Evolutionary conservation across 768 basidiomycete genomes (phyloP).

Genomic region (Lactifluus pinguis): DNA sequence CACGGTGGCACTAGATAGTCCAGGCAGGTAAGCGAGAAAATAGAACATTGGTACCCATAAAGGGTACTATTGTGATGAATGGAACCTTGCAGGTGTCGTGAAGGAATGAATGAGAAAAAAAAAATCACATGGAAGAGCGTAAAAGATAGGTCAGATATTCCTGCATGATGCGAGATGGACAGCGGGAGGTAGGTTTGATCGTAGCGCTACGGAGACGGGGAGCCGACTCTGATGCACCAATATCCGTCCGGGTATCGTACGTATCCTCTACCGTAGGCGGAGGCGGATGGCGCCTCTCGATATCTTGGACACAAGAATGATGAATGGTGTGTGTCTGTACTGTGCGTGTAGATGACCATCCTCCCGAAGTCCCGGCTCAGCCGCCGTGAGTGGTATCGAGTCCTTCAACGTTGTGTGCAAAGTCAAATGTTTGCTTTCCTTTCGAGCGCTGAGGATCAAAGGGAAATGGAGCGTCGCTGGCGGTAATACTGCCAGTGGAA

Average conservation of each 20-base stretch:
- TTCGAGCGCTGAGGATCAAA: slow-evolving; percentile 25
- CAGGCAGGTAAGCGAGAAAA: background rate
- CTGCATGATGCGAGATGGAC: background rate
- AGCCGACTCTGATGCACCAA: slow-evolving; percentile 18
- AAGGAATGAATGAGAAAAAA: background rate
- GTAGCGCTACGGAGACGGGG: background rate
- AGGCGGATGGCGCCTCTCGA: slow-evolving; percentile 35
- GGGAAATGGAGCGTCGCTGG: slow-evolving; percentile 38
- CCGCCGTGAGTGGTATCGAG: slow-evolving; percentile 30
- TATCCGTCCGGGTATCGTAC: slow-evolving; percentile 12
- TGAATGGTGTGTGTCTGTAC: slow-evolving; percentile 31
- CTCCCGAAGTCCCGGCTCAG: slow-evolving; percentile 35
- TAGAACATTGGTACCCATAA: slow-evolving; percentile 11
- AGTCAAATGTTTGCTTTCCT: slow-evolving; percentile 41
- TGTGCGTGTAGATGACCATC: slow-evolving; percentile 40
- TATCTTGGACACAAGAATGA: slow-evolving; percentile 19
- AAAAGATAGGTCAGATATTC: background rate
- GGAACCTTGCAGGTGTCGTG: background rate
- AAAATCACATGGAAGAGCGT: background rate
- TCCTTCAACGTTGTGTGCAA: slow-evolving; percentile 28
- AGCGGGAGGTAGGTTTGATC: too few species aligned
- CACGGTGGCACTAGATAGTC: background rate
- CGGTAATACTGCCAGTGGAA: slow-evolving; percentile 27
- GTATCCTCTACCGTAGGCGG: slow-evolving; percentile 19
- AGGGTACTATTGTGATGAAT: background rate